A percentile compares a stretch with the other conserved stretches of the same genome.
Evolutionary conservation across 495 filamentous ascomycete species (phyloP).

Genomic region (Penicillium ochrochloron): DNA sequence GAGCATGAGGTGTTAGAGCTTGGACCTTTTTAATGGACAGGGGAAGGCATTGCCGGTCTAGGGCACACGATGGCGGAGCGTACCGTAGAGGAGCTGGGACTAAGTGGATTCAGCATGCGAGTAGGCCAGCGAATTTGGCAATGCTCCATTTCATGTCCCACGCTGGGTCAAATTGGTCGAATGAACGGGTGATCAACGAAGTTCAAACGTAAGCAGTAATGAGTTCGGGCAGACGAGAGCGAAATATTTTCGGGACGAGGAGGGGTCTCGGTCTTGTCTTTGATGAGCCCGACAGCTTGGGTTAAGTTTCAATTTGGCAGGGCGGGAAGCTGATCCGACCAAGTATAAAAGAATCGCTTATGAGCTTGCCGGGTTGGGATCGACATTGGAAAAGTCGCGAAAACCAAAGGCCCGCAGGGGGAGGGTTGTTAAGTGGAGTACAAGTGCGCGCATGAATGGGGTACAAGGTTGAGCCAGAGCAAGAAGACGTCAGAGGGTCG

Average conservation of each 20-base stretch:
- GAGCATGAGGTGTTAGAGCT: neutral
- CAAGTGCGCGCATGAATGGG: constrained; percentile 26
- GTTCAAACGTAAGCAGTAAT: neutral
- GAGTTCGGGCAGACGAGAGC: neutral
- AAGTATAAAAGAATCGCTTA: constrained; percentile 33
- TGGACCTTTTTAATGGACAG: neutral
- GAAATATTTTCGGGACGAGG: neutral
- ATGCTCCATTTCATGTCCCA: constrained; percentile 28
- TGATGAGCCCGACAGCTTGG: constrained; percentile 47
- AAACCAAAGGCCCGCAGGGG: constrained; percentile 22
- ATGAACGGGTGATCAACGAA: neutral
- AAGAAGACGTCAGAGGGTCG: constrained; percentile 25
- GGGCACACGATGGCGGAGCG: constrained; percentile 9
- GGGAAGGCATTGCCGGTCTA: constrained; percentile 6
- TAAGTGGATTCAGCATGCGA: constrained; percentile 11
- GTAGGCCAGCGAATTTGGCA: constrained; percentile 17
- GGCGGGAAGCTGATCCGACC: constrained; percentile 40
- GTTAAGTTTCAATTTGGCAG: constrained; percentile 52
- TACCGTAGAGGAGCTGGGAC: constrained; percentile 14
- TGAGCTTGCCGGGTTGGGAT: constrained; percentile 25
- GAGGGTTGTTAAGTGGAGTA: constrained; percentile 22
- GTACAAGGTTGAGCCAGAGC: constrained; percentile 29
- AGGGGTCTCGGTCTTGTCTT: constrained; percentile 1
- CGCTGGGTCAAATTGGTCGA: constrained; percentile 17
- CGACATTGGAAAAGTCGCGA: constrained; percentile 26